A percentile compares a stretch with the other conserved stretches of the same genome.
Evolutionary conservation across 208 protist species (phyloP).

Genomic region (Trypanosoma mega): DNA sequence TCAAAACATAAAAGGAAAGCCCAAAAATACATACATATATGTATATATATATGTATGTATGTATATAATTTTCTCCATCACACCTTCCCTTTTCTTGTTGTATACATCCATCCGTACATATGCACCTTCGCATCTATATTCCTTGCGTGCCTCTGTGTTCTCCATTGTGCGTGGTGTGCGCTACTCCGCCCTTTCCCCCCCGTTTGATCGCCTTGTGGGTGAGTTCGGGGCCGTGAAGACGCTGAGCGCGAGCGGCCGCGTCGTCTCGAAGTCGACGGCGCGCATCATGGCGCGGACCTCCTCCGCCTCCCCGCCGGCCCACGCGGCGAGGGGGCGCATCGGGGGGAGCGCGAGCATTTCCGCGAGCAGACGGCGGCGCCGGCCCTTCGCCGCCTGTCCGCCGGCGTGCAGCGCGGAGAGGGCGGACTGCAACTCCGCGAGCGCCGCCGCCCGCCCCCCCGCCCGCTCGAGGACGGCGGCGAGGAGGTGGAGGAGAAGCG

Average conservation of each 20-base stretch:
- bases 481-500: too few species aligned
- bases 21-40: neutral
- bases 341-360: neutral
- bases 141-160: too few species aligned
- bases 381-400: neutral
- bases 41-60: neutral
- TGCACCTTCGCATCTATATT: conserved; percentile 4
- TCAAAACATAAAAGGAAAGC: neutral
- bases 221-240: too few species aligned
- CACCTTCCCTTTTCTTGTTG: neutral
- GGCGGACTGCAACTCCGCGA: too few species aligned
- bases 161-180: too few species aligned
- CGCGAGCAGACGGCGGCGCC: neutral
- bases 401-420: too few species aligned
- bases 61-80: neutral
- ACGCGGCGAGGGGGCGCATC: neutral
- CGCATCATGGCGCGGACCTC: conserved; percentile 23
- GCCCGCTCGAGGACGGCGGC: too few species aligned
- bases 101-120: too few species aligned
- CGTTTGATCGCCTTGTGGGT: neutral
- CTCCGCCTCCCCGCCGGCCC: neutral
- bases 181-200: neutral
- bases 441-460: too few species aligned
- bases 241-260: conserved; percentile 18
- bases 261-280: conserved; percentile 26